These are phyloP conservation scores for Saururus chinensis DNA, from an alignment of 164 flowering plant species.

Conservation along the genomic window DNA sequence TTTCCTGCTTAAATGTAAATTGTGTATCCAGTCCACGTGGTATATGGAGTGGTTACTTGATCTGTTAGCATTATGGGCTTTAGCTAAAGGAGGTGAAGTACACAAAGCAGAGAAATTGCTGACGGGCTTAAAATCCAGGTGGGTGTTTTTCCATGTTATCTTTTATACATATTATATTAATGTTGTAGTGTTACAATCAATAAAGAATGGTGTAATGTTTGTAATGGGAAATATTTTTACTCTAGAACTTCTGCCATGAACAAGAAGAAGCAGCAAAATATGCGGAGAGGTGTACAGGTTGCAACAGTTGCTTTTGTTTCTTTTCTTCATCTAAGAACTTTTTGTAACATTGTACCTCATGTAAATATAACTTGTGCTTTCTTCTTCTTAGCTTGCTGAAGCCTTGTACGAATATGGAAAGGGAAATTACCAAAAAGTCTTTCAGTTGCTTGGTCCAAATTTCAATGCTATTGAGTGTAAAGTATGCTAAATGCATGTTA, in stretches of 20 bases:
- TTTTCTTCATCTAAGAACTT: not conserved
- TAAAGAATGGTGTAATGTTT: not conserved
- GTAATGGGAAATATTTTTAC: not conserved
- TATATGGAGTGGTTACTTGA: slow-evolving; percentile 77
- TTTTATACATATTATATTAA: not conserved
- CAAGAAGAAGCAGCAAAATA: slow-evolving; percentile 46
- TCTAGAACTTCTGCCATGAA: slow-evolving; percentile 42
- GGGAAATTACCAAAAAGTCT: slow-evolving; percentile 36
- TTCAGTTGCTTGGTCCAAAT: slow-evolving; percentile 56
- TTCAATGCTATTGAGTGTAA: slow-evolving; percentile 58
- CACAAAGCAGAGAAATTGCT: slow-evolving; percentile 51
- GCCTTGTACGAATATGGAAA: slow-evolving; percentile 60
- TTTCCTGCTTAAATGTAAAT: not conserved
- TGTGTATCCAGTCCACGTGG: slow-evolving; percentile 48
- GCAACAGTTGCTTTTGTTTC: not conserved
- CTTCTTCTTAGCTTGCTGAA: slow-evolving; percentile 64
- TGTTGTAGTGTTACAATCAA: too few relatives aligned
- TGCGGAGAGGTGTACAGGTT: slow-evolving; percentile 63
- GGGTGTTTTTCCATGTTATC: slow-evolving; percentile 1
- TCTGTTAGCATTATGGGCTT: slow-evolving; percentile 66
- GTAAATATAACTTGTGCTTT: too few relatives aligned
- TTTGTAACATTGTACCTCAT: not conserved
- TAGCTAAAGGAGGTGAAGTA: slow-evolving; percentile 38
- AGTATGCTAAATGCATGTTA: slow-evolving; percentile 24
- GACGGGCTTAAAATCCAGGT: slow-evolving; percentile 58